Base-by-base conservation (phyloP, 352 stramenopile species). In the Pythium rishiriense region DNA sequence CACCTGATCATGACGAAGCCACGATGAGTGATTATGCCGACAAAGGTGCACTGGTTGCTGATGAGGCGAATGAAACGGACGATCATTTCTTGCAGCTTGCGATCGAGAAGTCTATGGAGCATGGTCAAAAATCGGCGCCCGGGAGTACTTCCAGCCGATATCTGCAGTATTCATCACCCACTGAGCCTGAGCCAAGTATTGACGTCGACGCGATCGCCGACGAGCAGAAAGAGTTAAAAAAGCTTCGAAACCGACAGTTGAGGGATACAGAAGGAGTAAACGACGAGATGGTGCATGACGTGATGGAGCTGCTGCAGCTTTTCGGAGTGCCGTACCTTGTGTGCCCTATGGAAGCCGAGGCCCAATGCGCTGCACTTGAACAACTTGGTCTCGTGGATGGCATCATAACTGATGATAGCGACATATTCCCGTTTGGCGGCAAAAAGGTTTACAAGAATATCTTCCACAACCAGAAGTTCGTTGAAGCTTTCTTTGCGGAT, bases 281-380 rank as follows among this genome's bases (percentile, higher is more conserved):
- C 19, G 95, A 99, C 46, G 97, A 99, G 67, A 99, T 99, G 97
- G 93, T 97, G 42, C 79, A 94, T 43, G 97, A 99, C 53, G 91
- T 99, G 4, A 98, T 99, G 79, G 78, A 96, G 7, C 73, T 99
- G 14, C 69, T 99, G 19, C 83, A 77, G n/a, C 73, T 99, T 4
- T 99, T 99, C 82, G 98, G 97, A 3, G 91, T 99, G 19, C 98
- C 98, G 0, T 99, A 97, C 72, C 72, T 99, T n/a, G 93, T 99
- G 29, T 97, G 97, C n/a, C 98, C 98, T 1, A 98, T 98, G 78
- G 98, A 99, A 79, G 98, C 98, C 2, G 98, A 99, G 78, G 97
- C 97, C 4, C 97, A 99, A 73, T 99, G 97, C 75, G 97, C 95
- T 8, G 85, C 88, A 29, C 79, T 99, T 28, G 97, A 99, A 71